Percentiles rank a stretch among this genome's conserved stretches.
Conservation (phyloP, 2,329 filamentous ascomycete species). For the Fusarium sp. region DNA sequence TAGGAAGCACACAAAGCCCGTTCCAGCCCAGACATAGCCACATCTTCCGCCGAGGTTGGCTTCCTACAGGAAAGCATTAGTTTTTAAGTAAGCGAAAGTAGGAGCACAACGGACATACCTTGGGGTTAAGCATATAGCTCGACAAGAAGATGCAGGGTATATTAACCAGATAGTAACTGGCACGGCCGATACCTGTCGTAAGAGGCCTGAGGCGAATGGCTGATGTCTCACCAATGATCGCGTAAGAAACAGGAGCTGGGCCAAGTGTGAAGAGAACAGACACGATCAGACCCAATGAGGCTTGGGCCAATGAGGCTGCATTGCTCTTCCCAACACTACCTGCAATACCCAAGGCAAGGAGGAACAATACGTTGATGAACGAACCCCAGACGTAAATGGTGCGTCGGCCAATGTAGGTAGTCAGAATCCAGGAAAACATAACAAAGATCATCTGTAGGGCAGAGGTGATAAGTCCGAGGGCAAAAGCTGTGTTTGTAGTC, state of each 20-base stretch:
- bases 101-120: background rate
- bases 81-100: fast-evolving
- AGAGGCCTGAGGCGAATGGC: conserved; percentile 70
- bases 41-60: background rate
- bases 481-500: conserved; percentile 62
- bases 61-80: background rate
- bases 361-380: conserved; percentile 61
- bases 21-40: background rate
- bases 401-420: conserved; percentile 70
- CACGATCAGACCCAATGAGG: conserved; percentile 70
- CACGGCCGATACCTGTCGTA: conserved; percentile 72
- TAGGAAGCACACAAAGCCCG: background rate
- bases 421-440: conserved; percentile 74
- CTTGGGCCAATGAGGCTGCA: conserved; percentile 53
- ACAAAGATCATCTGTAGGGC: conserved; percentile 69
- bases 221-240: conserved; percentile 74
- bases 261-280: conserved; percentile 71
- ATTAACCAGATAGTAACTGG: conserved; percentile 69
- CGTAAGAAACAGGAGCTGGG: conserved; percentile 71
- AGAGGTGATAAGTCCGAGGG: conserved; percentile 71
- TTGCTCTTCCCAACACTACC: conserved; percentile 57
- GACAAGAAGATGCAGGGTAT: conserved; percentile 73
- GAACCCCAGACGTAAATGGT: conserved; percentile 72
- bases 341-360: conserved; percentile 67
- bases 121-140: conserved; percentile 68